phyloP scores from a whole-genome alignment of 2,329 filamentous ascomycete genomes.

The Orbilia blumenaviensis region DNA sequence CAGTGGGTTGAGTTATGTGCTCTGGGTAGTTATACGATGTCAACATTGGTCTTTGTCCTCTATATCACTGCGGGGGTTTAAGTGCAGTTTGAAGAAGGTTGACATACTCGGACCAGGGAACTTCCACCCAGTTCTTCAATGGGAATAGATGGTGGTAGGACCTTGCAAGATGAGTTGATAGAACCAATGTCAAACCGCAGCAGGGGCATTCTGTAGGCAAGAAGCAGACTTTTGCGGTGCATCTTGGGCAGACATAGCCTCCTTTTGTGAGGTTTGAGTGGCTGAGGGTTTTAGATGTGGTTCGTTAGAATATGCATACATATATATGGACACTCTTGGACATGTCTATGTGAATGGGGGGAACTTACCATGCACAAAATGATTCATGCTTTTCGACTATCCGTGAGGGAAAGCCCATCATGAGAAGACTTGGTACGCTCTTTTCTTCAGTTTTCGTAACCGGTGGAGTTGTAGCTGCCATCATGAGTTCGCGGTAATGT shows the following conservation, averaged over 20 bases:
- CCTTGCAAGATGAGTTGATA: slow-evolving; percentile 91
- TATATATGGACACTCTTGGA: no score
- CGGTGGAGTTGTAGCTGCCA: slow-evolving; percentile 87
- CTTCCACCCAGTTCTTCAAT: slow-evolving; percentile 87
- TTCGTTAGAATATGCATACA: background rate
- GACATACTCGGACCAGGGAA: slow-evolving; percentile 75
- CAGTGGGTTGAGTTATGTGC: slow-evolving; percentile 73
- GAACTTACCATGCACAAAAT: slow-evolving; percentile 77
- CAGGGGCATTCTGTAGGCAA: slow-evolving; percentile 90
- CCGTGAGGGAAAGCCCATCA: slow-evolving; percentile 97
- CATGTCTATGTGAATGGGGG: background rate
- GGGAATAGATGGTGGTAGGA: slow-evolving; percentile 94
- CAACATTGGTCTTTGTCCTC: background rate
- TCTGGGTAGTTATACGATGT: background rate
- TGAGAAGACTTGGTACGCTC: slow-evolving; percentile 74
- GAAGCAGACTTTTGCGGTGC: slow-evolving; percentile 85
- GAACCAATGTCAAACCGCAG: slow-evolving; percentile 88
- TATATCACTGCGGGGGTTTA: no score
- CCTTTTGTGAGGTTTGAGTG: slow-evolving; percentile 63
- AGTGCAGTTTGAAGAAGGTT: background rate
- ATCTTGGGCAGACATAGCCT: slow-evolving; percentile 90
- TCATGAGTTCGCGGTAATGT: slow-evolving; percentile 87
- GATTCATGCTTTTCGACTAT: slow-evolving; percentile 76
- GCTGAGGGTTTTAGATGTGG: background rate
- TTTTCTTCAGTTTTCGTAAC: slow-evolving; percentile 74